phyloP scores from a whole-genome alignment of 305 asterid species.

The Fraxinus latifolia region DNA sequence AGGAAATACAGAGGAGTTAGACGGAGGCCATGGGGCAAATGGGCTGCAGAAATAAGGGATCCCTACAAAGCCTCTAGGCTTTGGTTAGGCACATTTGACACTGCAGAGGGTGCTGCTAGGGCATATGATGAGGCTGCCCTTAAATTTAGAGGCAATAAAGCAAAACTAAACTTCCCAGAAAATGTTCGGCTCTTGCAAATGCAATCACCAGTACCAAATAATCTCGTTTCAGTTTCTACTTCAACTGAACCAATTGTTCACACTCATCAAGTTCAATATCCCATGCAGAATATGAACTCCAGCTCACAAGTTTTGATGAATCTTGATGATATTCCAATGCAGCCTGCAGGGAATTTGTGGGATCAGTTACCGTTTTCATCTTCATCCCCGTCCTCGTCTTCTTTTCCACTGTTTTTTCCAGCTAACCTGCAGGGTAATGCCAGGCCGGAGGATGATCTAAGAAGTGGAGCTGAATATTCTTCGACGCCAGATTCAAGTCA shows the following conservation, averaged over 20 bases:
- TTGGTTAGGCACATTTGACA: conserved; percentile 51
- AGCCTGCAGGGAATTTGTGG: not conserved
- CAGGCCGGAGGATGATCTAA: not conserved
- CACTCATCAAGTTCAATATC: conserved; percentile 12
- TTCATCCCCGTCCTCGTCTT: not conserved
- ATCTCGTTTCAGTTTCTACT: conserved; percentile 3
- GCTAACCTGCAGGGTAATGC: not conserved
- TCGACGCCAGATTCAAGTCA: not conserved
- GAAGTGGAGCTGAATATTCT: not conserved
- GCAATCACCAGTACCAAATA: not conserved
- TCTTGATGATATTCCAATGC: not conserved
- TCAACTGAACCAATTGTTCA: conserved; percentile 28
- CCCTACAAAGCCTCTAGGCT: conserved; percentile 43
- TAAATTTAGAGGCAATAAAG: conserved; percentile 44
- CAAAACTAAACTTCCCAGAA: conserved; percentile 49
- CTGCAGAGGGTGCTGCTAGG: conserved; percentile 42
- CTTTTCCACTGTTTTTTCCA: not conserved
- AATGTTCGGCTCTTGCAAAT: conserved; percentile 26
- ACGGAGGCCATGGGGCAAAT: conserved; percentile 52
- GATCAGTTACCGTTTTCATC: not conserved
- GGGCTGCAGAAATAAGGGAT: conserved; percentile 56
- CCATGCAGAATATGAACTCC: not conserved
- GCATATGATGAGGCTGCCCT: conserved; percentile 54
- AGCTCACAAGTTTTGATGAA: not conserved
- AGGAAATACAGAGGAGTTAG: conserved; percentile 44